Conservation (phyloP, 345 rosid genomes). For the Lepidium didymum region DNA sequence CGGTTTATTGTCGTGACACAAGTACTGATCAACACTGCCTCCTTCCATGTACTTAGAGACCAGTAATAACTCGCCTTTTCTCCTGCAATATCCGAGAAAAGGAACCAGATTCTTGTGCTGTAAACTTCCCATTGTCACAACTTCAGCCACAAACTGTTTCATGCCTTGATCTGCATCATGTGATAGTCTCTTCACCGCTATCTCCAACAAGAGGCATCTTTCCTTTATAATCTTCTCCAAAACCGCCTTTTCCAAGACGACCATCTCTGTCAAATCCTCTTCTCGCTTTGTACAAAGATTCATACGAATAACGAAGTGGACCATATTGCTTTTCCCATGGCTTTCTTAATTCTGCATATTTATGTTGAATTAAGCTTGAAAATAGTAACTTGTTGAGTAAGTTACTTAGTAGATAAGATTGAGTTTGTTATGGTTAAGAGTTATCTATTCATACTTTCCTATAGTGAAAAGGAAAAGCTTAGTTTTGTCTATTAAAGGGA, state of each 20-base stretch:
- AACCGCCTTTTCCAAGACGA: slow-evolving; percentile 51
- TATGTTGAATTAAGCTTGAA: too few species aligned
- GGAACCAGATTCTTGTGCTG: slow-evolving; percentile 40
- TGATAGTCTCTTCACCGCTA: slow-evolving; percentile 50
- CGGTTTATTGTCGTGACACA: slow-evolving; percentile 14
- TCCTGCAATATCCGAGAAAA: slow-evolving; percentile 43
- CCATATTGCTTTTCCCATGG: slow-evolving; percentile 52
- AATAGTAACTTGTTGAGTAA: too few species aligned
- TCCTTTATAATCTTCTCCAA: slow-evolving; percentile 48
- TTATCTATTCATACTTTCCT: too few species aligned
- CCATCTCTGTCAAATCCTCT: slow-evolving; percentile 45
- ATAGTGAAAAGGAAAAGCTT: too few species aligned
- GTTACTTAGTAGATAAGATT: too few species aligned
- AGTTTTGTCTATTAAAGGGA: too few species aligned
- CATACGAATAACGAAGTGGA: slow-evolving; percentile 44
- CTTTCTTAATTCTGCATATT: slow-evolving; percentile 41
- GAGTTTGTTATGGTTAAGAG: too few species aligned
- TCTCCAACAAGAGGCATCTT: slow-evolving; percentile 25
- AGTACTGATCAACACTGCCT: slow-evolving; percentile 41
- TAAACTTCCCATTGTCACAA: slow-evolving; percentile 35
- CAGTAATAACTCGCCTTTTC: slow-evolving; percentile 38
- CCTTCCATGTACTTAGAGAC: slow-evolving; percentile 47
- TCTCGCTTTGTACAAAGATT: slow-evolving; percentile 45
- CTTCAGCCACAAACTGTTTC: slow-evolving; percentile 41
- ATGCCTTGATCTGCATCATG: slow-evolving; percentile 45